A percentile compares a stretch with the other conserved stretches of the same genome.
phyloP scores from a whole-genome alignment of 192 early-diverging fungal genomes.

The Diversispora epigaea region DNA sequence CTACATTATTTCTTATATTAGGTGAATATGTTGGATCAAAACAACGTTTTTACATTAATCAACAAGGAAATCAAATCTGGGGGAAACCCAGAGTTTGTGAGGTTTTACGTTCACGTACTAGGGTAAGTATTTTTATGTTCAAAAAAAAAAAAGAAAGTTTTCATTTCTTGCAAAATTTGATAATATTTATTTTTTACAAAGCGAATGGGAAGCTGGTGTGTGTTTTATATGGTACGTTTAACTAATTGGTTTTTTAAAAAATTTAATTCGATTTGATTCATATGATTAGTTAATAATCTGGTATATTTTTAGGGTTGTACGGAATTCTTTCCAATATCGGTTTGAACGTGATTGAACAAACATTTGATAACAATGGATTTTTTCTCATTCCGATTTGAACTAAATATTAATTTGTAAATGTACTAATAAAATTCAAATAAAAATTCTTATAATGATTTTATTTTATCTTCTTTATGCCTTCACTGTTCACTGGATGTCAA shows the following conservation, averaged over 20 bases:
- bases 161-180: not conserved
- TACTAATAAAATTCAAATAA: no score
- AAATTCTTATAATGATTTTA: no score
- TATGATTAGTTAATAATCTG: not conserved
- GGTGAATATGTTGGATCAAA: not conserved
- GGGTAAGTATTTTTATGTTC: not conserved
- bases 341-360: no score
- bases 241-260: not conserved
- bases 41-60: conserved; percentile 8
- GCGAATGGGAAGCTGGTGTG: conserved; percentile 12
- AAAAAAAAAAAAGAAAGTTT: not conserved
- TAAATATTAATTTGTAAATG: no score
- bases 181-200: not conserved
- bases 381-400: no score
- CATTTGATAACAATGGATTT: no score
- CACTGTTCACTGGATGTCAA: no score
- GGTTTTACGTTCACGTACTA: not conserved
- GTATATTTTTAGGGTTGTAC: not conserved
- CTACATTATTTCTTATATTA: conserved; percentile 21
- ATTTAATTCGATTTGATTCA: not conserved
- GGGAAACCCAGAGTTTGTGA: conserved; percentile 4
- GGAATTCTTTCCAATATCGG: not conserved
- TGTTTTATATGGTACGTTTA: conserved; percentile 11
- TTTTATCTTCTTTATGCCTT: no score
- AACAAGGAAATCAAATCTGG: not conserved